Conservation (phyloP, 768 basidiomycete genomes). For the Podaxis pistillaris region DNA sequence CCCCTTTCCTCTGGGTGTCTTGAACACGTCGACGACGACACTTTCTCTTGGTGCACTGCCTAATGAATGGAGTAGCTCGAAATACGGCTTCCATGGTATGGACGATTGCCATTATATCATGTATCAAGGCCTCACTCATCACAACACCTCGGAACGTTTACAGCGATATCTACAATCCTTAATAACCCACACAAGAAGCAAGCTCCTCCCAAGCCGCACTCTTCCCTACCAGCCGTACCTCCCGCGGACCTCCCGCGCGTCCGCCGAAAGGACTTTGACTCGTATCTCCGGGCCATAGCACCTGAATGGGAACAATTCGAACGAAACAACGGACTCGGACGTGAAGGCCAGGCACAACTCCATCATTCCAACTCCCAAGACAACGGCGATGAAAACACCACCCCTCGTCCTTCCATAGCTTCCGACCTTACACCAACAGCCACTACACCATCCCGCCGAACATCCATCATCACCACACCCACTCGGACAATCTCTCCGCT, state of each 20-base stretch:
- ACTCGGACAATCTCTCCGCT: constrained; percentile 62
- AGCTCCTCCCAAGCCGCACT: constrained; percentile 86
- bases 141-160: constrained; percentile 3
- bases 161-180: constrained; percentile 92
- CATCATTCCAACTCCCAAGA: constrained; percentile 22
- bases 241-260: constrained; percentile 80
- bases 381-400: constrained; percentile 22
- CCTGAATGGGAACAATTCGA: constrained; percentile 81
- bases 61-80: constrained; percentile 75
- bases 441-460: constrained; percentile 20
- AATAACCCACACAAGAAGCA: constrained; percentile 86
- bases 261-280: constrained; percentile 78
- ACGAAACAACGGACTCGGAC: constrained; percentile 37
- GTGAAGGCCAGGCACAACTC: constrained; percentile 38
- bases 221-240: constrained; percentile 67
- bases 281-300: constrained; percentile 69
- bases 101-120: constrained; percentile 8
- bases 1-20: constrained; percentile 45
- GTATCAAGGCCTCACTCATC: constrained; percentile 8
- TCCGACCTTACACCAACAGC: constrained; percentile 13
- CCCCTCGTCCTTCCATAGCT: constrained; percentile 16
- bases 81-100: constrained; percentile 88
- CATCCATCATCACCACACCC: constrained; percentile 22
- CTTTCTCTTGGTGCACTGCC: constrained; percentile 51
- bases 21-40: constrained; percentile 48